These are phyloP conservation scores for Lecanicillium sp. DNA, from an alignment of 2,329 filamentous ascomycete species.

Conservation along the genomic window DNA sequence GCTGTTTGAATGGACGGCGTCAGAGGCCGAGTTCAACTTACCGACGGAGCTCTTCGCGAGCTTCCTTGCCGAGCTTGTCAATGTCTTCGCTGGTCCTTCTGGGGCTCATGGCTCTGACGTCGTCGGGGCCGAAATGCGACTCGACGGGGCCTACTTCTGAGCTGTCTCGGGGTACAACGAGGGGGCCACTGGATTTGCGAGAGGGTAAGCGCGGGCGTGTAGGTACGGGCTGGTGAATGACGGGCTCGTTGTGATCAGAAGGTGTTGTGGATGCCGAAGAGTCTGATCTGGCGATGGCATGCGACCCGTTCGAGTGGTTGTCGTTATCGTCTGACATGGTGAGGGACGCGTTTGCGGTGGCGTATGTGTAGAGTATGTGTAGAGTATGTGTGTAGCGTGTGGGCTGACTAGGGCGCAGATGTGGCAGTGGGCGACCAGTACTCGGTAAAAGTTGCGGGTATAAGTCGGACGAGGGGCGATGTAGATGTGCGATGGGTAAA, in stretches of 20 bases:
- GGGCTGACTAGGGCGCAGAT: no score
- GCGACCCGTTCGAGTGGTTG: constrained; percentile 17
- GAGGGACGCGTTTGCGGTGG: neutral
- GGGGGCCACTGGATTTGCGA: constrained; percentile 74
- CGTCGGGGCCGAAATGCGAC: constrained; percentile 74
- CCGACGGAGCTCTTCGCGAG: constrained; percentile 60
- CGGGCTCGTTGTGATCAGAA: constrained; percentile 31
- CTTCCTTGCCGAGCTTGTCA: constrained; percentile 78
- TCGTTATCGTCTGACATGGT: constrained; percentile 21
- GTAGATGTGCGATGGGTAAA: no score
- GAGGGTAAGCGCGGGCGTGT: constrained; percentile 62
- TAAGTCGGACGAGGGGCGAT: no score
- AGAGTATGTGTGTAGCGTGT: no score
- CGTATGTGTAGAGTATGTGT: neutral
- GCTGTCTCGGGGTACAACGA: constrained; percentile 74
- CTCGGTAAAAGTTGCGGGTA: no score
- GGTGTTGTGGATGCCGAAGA: constrained; percentile 29
- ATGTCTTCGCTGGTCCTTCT: constrained; percentile 85
- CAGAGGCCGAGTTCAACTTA: constrained; percentile 26
- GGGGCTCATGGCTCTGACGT: constrained; percentile 92
- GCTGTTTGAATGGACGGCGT: constrained; percentile 10
- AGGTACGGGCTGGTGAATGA: constrained; percentile 46
- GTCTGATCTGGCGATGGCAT: constrained; percentile 34
- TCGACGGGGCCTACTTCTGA: constrained; percentile 67
- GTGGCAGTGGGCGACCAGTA: no score